These are phyloP conservation scores for Sarocladiaceae sp. DNA, from an alignment of 2,329 filamentous ascomycete species.

Conservation along the genomic window DNA sequence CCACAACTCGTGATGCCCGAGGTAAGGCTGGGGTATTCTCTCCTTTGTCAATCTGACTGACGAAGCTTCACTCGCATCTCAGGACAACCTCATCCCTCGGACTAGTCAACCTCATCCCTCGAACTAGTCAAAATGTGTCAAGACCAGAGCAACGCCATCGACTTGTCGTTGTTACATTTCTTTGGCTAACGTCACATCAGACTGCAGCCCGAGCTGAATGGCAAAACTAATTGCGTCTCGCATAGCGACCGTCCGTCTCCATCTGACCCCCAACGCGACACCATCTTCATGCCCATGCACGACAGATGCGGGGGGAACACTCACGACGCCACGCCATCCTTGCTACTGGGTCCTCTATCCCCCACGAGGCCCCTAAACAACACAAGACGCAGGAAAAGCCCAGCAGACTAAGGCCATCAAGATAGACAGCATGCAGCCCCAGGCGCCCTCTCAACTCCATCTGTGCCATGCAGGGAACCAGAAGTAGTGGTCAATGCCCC, in stretches of 20 bases:
- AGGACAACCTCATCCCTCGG: too few species aligned
- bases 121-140: too few species aligned
- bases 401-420: neutral
- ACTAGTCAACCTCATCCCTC: too few species aligned
- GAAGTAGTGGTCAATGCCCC: neutral
- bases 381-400: neutral
- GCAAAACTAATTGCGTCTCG: too few species aligned
- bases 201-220: neutral
- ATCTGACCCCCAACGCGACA: slow-evolving; percentile 9
- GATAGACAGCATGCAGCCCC: too few species aligned
- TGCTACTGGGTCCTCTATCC: neutral
- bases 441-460: neutral
- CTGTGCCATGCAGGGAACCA: neutral
- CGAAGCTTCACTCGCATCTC: too few species aligned
- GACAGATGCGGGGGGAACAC: neutral
- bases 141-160: too few species aligned
- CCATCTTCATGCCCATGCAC: slow-evolving; percentile 6
- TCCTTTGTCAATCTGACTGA: too few species aligned
- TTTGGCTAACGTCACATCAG: neutral
- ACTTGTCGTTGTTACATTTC: too few species aligned
- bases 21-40: neutral
- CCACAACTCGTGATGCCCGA: neutral
- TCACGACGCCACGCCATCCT: neutral
- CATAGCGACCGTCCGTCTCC: neutral
- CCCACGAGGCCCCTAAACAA: neutral